Conservation (phyloP, 1,284 basidiomycete species). For the Ustilago shanxiensis region DNA sequence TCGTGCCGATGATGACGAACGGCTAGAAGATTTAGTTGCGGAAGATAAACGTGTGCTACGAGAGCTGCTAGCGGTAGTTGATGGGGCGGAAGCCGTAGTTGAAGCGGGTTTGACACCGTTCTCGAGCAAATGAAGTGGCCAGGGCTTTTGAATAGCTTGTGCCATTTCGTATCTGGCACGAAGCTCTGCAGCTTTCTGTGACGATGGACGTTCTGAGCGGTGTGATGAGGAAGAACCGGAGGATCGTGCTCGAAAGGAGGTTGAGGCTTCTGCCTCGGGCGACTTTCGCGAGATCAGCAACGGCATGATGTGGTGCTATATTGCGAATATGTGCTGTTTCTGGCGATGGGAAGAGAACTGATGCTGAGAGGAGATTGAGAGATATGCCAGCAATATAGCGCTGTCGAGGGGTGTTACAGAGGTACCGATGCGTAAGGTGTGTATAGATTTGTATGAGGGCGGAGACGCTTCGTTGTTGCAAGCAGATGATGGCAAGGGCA, state of each 20-base stretch:
- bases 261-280: slow-evolving; percentile 19
- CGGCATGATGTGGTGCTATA: slow-evolving; percentile 15
- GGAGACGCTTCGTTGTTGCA: neutral
- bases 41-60: slow-evolving; percentile 4
- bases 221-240: slow-evolving; percentile 15
- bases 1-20: neutral
- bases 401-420: neutral
- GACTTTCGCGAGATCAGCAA: slow-evolving; percentile 27
- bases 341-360: neutral
- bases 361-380: neutral
- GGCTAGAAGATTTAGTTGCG: neutral
- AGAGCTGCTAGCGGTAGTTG: neutral
- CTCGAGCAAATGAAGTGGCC: slow-evolving; percentile 47
- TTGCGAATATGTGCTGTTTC: neutral
- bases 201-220: slow-evolving; percentile 14
- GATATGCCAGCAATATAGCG: neutral
- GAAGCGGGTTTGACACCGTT: slow-evolving; percentile 39
- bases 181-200: slow-evolving; percentile 31
- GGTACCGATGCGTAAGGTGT: neutral
- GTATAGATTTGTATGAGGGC: neutral
- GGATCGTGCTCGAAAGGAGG: slow-evolving; percentile 28
- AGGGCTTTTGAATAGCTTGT: slow-evolving; percentile 51
- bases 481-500: neutral
- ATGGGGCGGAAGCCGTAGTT: neutral
- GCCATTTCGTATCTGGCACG: slow-evolving; percentile 50